A percentile compares a stretch with the other conserved stretches of the same genome.
Conservation (phyloP, 345 rosid species). For the Gynandropsis gynandra region DNA sequence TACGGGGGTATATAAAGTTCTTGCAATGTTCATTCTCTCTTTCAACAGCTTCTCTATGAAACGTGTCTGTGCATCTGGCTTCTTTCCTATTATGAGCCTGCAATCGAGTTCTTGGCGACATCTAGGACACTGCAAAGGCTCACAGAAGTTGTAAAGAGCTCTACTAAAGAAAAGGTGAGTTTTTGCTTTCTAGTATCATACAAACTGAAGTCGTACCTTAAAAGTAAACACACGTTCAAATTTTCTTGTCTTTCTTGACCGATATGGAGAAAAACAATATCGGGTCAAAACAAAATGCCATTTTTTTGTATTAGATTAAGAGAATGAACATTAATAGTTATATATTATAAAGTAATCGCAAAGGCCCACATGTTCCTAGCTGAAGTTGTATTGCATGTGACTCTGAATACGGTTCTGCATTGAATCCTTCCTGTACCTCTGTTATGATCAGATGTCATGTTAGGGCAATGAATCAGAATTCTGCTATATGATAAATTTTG, state of each 20-base stretch:
- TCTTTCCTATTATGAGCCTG: constrained; percentile 87
- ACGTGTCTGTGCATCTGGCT: constrained; percentile 96
- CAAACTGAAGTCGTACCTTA: no score
- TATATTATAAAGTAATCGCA: no score
- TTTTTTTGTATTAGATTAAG: no score
- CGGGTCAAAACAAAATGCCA: no score
- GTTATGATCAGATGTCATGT: constrained; percentile 1
- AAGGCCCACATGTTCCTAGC: no score
- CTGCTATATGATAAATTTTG: constrained; percentile 6
- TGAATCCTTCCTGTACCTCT: no score
- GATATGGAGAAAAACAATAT: no score
- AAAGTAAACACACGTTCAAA: no score
- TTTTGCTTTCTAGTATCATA: constrained; percentile 16
- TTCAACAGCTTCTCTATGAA: constrained; percentile 82
- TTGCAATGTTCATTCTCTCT: constrained; percentile 9
- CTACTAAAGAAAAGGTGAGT: constrained; percentile 90
- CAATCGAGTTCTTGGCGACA: constrained; percentile 77
- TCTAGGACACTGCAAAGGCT: constrained; percentile 75
- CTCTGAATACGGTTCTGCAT: no score
- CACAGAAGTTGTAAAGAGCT: constrained; percentile 73
- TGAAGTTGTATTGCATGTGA: no score
- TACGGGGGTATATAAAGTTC: neutral
- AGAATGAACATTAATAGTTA: no score
- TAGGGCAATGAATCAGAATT: constrained; percentile 13
- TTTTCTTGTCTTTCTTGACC: no score